phyloP scores from a whole-genome alignment of 139 green algal species.

The Micractinium conductrix region DNA sequence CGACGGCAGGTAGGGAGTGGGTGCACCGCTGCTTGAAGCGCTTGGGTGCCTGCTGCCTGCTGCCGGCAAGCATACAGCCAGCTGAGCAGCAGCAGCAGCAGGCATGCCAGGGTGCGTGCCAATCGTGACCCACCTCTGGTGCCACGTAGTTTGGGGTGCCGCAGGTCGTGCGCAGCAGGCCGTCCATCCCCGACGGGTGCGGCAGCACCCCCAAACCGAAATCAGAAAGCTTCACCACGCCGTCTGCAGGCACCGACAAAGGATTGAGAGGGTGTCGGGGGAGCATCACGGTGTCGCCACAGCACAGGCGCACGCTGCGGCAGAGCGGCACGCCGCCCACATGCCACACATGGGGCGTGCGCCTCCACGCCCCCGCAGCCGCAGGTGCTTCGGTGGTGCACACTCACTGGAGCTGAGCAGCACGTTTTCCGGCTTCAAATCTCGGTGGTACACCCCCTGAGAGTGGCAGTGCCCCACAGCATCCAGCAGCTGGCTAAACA shows the following conservation, averaged over 20 bases:
- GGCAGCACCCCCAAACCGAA: slow-evolving; percentile 65
- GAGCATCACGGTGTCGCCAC: too few species aligned
- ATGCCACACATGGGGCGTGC: not conserved
- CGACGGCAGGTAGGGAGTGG: not conserved
- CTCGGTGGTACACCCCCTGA: slow-evolving; percentile 56
- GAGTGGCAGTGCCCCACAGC: slow-evolving; percentile 73
- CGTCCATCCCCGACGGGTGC: not conserved
- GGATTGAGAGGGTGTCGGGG: too few species aligned
- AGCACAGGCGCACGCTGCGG: not conserved
- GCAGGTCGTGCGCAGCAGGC: slow-evolving; percentile 66
- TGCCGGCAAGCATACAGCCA: too few species aligned
- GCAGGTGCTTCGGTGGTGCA: not conserved
- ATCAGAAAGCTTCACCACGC: slow-evolving; percentile 64
- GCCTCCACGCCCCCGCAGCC: not conserved
- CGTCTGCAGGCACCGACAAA: slow-evolving; percentile 16
- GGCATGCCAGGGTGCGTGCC: not conserved
- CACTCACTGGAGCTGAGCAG: slow-evolving; percentile 46
- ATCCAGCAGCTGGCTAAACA: slow-evolving; percentile 77
- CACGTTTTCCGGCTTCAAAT: slow-evolving; percentile 81
- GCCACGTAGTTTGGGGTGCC: slow-evolving; percentile 85
- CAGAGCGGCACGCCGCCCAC: not conserved
- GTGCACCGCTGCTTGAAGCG: too few species aligned
- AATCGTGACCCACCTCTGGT: slow-evolving; percentile 50
- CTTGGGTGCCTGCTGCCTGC: too few species aligned
- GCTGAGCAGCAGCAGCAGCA: too few species aligned